Base-by-base conservation (phyloP, 768 basidiomycete species). In the Porphyrellus cyaneotinctus region DNA sequence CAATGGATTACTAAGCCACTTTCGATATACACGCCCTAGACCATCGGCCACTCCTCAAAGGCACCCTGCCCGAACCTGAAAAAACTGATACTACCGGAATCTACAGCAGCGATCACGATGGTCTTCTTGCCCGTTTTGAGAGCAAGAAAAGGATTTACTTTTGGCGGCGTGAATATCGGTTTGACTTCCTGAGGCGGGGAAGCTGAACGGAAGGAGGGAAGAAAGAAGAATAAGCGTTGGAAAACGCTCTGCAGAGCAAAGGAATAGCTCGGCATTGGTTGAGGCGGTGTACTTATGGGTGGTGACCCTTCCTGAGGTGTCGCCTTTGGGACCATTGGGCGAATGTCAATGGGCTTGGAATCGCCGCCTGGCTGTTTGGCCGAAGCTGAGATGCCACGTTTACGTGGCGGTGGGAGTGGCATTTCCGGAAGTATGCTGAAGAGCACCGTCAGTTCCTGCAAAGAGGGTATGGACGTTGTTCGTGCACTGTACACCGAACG, bases 41-140 rank as follows among this genome's bases (percentile, higher is more conserved):
- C 33, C 84, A 93, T 88, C 0, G 90, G 85, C 81, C 87, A 86
- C 60, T 92, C 89, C 48, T 81, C 83, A 66, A 98, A 97, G 10
- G 77, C 83, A 0, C 91, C 90, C 63, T 93, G 79, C 8, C 87
- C 85, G 58, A 97, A 93, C 48, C 88, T 75, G 71, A 92, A 89
- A 75, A 97, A 95, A 58, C 88, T 88, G 38, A 86, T 86, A 57
- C 80, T 91, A 10, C 95, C 92, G 2, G 83, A 79, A 69, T 97
- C 94, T 6, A 95, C 93, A 2, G 81, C 91, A 2, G 94, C 95
- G 43, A 98, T 79, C 31, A 97, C 76, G 47, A 95, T 74, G 10
- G 77, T 85, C 64, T 91, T 90, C 65, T 85, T 89, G 0, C 95
- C 95, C 26, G 82, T 80, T 59, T 95, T 91, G 54, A 97, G 74